phyloP scores from a whole-genome alignment of 2,329 filamentous ascomycete genomes.

The Zymoseptoria ardabiliae region DNA sequence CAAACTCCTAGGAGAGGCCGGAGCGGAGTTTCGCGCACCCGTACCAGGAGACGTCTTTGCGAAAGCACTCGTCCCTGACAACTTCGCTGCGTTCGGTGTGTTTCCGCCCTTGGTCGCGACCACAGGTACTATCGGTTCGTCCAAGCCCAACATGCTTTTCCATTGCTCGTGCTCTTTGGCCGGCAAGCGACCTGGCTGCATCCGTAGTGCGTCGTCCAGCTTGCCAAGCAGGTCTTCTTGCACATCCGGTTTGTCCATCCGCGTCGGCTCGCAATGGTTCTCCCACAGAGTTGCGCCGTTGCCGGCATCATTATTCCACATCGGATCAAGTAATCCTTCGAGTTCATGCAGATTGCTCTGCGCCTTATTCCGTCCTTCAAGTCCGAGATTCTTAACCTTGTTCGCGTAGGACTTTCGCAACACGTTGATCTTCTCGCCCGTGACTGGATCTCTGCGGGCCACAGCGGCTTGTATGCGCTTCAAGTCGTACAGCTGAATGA shows the following conservation, averaged over 20 bases:
- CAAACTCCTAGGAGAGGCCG: conserved; percentile 36
- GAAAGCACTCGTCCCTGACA: conserved; percentile 19
- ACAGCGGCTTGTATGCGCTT: conserved; percentile 51
- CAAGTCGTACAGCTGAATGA: conserved; percentile 53
- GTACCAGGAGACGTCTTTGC: conserved; percentile 21
- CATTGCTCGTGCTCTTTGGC: conserved; percentile 35
- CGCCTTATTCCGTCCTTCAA: conserved; percentile 44
- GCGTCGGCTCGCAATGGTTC: conserved; percentile 32
- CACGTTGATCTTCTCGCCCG: conserved; percentile 59
- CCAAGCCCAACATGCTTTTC: conserved; percentile 38
- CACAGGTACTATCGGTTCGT: conserved; percentile 28
- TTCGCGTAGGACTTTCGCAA: conserved; percentile 51
- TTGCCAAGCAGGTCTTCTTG: conserved; percentile 29
- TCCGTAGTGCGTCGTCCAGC: conserved; percentile 36
- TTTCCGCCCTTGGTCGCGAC: conserved; percentile 21
- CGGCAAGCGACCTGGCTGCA: conserved; percentile 38
- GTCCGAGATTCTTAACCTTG: conserved; percentile 43
- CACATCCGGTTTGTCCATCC: conserved; percentile 29
- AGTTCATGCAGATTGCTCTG: conserved; percentile 33
- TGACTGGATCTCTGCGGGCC: conserved; percentile 51
- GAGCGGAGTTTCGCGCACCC: conserved; percentile 25
- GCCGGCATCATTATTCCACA: conserved; percentile 18
- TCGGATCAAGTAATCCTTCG: conserved; percentile 28
- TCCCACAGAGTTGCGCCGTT: conserved; percentile 25
- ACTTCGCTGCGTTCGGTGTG: conserved; percentile 5